phyloP scores from a whole-genome alignment of 78 protist genomes.

The Cavenderia fasciculata region DNA sequence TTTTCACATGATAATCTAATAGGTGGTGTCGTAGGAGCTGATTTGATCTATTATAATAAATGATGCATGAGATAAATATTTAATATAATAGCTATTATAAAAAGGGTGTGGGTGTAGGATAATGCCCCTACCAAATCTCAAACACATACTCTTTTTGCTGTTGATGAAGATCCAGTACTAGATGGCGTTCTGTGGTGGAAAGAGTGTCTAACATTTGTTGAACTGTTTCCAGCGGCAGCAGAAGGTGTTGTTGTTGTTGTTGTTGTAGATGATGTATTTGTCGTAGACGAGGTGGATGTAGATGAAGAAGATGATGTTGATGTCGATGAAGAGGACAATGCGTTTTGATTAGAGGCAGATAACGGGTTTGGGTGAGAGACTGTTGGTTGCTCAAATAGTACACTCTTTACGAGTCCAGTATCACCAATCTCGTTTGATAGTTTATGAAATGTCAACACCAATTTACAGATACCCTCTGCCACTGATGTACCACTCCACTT shows the following conservation, averaged over 20 bases:
- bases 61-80: neutral
- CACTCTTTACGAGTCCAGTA: conserved; percentile 67
- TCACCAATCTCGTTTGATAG: conserved; percentile 72
- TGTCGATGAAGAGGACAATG: neutral
- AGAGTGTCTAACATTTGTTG: conserved; percentile 46
- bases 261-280: neutral
- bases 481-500: conserved; percentile 79
- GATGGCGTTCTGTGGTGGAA: conserved; percentile 60
- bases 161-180: conserved; percentile 63
- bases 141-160: conserved; percentile 40
- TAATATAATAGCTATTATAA: no score
- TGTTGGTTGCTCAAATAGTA: conserved; percentile 59
- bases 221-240: neutral
- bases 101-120: no score
- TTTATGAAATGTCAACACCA: conserved; percentile 67
- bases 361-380: neutral
- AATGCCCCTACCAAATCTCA: no score
- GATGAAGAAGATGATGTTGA: neutral
- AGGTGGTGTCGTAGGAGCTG: conserved; percentile 46
- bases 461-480: conserved; percentile 73
- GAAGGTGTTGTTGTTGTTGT: neutral
- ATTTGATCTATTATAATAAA: neutral
- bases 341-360: no score
- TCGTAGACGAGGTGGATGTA: neutral
- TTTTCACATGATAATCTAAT: conserved; percentile 58